Percentiles rank a stretch among this genome's conserved stretches.
These are phyloP conservation scores for Dictyostelium purpureum DNA, from an alignment of 78 protist genomes.

Conservation along the genomic window DNA sequence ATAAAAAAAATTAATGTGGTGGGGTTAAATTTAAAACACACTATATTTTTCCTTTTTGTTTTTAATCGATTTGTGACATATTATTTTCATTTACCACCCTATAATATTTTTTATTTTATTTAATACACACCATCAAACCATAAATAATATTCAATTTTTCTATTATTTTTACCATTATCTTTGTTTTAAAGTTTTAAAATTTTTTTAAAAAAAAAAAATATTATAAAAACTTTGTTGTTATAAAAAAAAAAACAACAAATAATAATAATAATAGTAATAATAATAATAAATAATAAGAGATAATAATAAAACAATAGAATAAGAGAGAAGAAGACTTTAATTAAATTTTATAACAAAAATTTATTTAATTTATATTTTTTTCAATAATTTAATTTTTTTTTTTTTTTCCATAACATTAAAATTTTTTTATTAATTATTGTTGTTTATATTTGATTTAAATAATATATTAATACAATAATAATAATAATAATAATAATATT, in stretches of 20 bases:
- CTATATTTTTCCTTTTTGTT: neutral
- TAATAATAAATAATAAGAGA: neutral
- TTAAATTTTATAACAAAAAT: neutral
- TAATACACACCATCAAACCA: neutral
- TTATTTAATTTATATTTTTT: too few relatives aligned
- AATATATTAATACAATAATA: too few relatives aligned
- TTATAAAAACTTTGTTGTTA: constrained; percentile 13
- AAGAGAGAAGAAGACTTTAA: too few relatives aligned
- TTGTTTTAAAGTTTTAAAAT: neutral
- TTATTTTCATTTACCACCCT: too few relatives aligned
- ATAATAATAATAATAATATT: too few relatives aligned
- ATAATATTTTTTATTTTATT: neutral
- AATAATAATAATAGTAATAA: neutral
- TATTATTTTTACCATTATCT: neutral
- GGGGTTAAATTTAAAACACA: neutral
- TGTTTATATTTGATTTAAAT: too few relatives aligned
- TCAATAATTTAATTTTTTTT: too few relatives aligned
- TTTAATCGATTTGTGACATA: neutral
- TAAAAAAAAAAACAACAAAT: neutral
- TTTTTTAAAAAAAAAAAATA: neutral
- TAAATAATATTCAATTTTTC: neutral
- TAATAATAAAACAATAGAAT: neutral
- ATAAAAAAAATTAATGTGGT: neutral
- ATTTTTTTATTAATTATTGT: too few relatives aligned
- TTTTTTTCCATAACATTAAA: too few relatives aligned